Base-by-base conservation (phyloP, 305 asterid species). In the Ruellia speciosa region DNA sequence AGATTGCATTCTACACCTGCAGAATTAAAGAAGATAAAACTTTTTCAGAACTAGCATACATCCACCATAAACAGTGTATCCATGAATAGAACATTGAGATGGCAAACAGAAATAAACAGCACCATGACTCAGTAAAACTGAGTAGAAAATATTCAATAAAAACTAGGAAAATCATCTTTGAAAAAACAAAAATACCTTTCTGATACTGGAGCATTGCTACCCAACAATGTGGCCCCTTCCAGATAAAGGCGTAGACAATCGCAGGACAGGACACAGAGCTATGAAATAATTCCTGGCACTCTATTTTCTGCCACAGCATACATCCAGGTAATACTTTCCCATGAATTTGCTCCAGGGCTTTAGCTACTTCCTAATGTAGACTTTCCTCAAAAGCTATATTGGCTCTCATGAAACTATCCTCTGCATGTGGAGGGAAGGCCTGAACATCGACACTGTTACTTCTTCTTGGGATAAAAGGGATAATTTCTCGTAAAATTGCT, bases 331-430 rank as follows among this genome's bases (percentile, higher is more conserved):
- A 72, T 48, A 72, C 93, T 73, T 76, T 82, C 56, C 95, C 96
- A 18, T 79, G 68, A 20, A 92, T 70, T 31, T 82, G 83, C 70
- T 92, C 95, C 72, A 92, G 75, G 31, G 96, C 95, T 76, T 62
- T 78, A 18, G 96, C 99, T 19, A 95, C 99, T 76, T 86, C 96
- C 78, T 82, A 74, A 74, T 85, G 94, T 57, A 88, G 75, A 71
- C 74, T 79, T 53, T 89, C 94, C 66, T 92, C 94, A 68, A 92
- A 88, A 56, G 70, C 79, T 47, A 92, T 77, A 2, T 63, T 2
- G 60, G 99, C 96, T 77, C 69, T 78, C 84, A 79, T 74, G 64
- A 60, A 84, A 64, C 11, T 6, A 59, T 81, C 90, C 47, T 67
- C 76, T 13, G 73, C 78, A 56, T 77, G 76, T 5, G 96, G 90